Base-by-base conservation (phyloP, 192 early-diverging fungal genomes). In the Helicostylum pulchrum region DNA sequence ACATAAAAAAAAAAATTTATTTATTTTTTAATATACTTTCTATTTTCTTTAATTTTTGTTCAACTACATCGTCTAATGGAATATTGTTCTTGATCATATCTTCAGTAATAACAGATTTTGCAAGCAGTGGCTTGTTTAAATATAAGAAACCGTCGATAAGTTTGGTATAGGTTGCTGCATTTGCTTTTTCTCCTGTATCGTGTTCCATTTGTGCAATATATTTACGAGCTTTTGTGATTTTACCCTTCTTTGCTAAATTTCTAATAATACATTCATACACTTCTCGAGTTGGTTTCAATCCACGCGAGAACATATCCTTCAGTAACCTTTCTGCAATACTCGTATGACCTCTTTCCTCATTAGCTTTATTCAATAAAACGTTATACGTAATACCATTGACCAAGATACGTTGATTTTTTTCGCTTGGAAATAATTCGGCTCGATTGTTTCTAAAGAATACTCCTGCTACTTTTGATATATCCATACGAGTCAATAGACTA, bases 181-280 rank as follows among this genome's bases (percentile, higher is more conserved):
- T 51, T 2, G 65, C 44, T 20, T 58, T 53, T 9, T 60, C 34
- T 12, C 59, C 64, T 14, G 39, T 32, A 9, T 47, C 39, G 20
- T 55, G 17, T 61, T 72, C 63, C 70, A 72, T 72, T 2, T 53
- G 42, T 3, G 23, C 7, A 43, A 72, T 66, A 4, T 54, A 50
- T 12, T 36, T 10, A 17, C 64, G 42, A 2, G 59, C 70, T 52
- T 66, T 72, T 5, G 32, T 45, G 7, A 72, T 47, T 30, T 56
- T 48, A 11, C 70, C 55, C 19, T 48, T 66, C 26, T 30, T 59
- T 3, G 59, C 51, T 51, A 58, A 61, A 10, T 20, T 56, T 8
- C 32, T 26, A 3, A 65, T 66, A 9, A 72, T 62, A 6, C 61
- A 23, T 42, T 62, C 58, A 44, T 64, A 66, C 3, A 59, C n/a